phyloP scores from a whole-genome alignment of 225 moss, liverwort and hornwort genomes.

The Ulota crispa region DNA sequence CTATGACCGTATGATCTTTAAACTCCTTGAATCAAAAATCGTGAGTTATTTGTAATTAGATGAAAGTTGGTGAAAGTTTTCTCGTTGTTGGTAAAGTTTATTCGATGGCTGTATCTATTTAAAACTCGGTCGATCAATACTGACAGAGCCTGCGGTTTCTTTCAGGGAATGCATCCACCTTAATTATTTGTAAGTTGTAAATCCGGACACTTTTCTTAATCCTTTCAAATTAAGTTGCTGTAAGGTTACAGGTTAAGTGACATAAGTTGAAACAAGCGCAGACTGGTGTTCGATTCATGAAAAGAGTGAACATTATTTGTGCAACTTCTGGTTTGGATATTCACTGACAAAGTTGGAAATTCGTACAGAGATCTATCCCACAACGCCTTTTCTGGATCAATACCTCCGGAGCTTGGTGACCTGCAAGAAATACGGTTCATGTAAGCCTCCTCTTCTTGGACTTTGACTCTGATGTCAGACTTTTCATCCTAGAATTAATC shows the following conservation, averaged over 20 bases:
- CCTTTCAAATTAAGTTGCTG: not conserved
- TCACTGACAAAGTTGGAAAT: not conserved
- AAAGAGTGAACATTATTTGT: not conserved
- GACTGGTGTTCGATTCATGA: not conserved
- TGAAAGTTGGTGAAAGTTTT: not conserved
- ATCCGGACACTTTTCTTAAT: conserved; percentile 1
- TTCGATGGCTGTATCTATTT: not conserved
- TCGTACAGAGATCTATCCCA: conserved; percentile 61
- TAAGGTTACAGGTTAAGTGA: not conserved
- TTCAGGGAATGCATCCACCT: conserved; percentile 58
- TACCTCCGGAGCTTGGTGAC: conserved; percentile 72
- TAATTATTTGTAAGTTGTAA: conserved; percentile 43
- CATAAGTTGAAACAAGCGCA: not conserved
- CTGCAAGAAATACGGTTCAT: conserved; percentile 69
- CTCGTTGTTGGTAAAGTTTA: not conserved
- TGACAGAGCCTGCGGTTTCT: conserved; percentile 15
- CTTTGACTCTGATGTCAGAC: not conserved
- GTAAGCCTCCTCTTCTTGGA: conserved; percentile 23
- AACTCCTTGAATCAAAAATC: not conserved
- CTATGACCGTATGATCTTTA: not conserved
- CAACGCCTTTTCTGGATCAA: conserved; percentile 56
- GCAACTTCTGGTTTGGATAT: not conserved
- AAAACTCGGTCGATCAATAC: not conserved
- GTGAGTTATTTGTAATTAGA: not conserved
- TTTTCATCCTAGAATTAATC: not conserved